phyloP scores from a whole-genome alignment of 2,329 filamentous ascomycete species.

The Arthrobotrys sinensis region DNA sequence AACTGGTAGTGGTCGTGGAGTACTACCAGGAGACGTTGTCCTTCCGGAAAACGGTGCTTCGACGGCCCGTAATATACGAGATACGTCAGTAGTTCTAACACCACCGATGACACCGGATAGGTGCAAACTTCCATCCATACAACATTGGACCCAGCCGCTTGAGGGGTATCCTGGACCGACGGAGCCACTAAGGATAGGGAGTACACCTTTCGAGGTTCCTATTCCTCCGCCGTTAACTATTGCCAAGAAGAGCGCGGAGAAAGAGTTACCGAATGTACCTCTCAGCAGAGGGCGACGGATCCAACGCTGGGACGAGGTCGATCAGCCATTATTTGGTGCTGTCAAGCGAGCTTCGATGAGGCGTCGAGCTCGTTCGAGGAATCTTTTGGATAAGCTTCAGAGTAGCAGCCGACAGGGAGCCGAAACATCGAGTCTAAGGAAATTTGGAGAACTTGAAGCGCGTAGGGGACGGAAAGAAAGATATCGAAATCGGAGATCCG shows the following conservation, averaged over 20 bases:
- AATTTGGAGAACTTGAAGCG: conserved; percentile 40
- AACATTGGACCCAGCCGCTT: conserved; percentile 31
- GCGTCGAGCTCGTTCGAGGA: conserved; percentile 3
- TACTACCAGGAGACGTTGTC: conserved; percentile 36
- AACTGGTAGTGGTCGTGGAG: background rate
- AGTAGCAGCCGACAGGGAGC: background rate
- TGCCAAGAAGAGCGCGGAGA: background rate
- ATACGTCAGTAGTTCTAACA: conserved; percentile 28
- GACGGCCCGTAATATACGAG: conserved; percentile 33
- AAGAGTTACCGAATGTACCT: conserved; percentile 1
- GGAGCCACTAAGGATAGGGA: background rate
- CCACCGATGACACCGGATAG: conserved; percentile 40
- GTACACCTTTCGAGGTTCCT: background rate
- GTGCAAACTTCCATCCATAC: conserved; percentile 19
- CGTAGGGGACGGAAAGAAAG: background rate
- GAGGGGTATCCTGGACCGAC: background rate
- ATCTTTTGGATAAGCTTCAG: background rate
- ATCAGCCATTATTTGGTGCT: background rate
- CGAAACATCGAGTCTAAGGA: conserved; percentile 12
- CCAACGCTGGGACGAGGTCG: background rate
- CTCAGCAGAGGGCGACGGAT: background rate
- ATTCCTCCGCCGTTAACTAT: background rate
- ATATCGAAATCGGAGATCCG: conserved; percentile 1
- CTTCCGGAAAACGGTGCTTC: conserved; percentile 28
- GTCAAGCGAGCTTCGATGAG: conserved; percentile 22